Conservation (phyloP, 805 yeast genomes). For the Yarrowia alimentaria region DNA sequence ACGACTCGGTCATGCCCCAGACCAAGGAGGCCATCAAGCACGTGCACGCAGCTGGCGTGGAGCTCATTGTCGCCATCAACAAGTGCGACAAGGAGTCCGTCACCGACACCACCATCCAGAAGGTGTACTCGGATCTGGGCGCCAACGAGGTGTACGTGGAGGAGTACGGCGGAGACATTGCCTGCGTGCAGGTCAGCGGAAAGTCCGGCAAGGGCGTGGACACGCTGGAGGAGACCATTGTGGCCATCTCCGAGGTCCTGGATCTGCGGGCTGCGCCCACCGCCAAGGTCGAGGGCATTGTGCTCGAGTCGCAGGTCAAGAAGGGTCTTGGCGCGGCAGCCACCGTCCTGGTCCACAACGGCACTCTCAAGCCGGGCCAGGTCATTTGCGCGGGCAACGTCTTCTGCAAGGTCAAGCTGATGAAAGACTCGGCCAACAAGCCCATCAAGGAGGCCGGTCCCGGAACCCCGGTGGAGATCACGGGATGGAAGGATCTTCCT, state of each 20-base stretch:
- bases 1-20: conserved; percentile 97
- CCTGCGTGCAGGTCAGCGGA: conserved; percentile 83
- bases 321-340: conserved; percentile 84
- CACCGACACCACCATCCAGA: conserved; percentile 53
- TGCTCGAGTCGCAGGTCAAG: conserved; percentile 78
- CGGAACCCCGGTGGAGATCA: conserved; percentile 81
- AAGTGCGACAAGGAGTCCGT: conserved; percentile 83
- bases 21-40: conserved; percentile 94
- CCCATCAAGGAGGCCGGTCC: conserved; percentile 69
- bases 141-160: conserved; percentile 79
- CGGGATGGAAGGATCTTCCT: conserved; percentile 94
- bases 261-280: conserved; percentile 63
- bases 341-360: conserved; percentile 78
- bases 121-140: conserved; percentile 74
- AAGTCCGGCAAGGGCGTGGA: conserved; percentile 88
- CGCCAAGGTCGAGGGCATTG: conserved; percentile 71
- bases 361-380: conserved; percentile 67
- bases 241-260: conserved; percentile 77
- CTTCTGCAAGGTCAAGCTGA: conserved; percentile 76
- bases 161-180: conserved; percentile 93
- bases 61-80: conserved; percentile 86
- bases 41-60: conserved; percentile 76
- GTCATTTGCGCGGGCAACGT: conserved; percentile 84
- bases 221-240: conserved; percentile 81
- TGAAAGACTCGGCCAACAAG: conserved; percentile 73